Base-by-base conservation (phyloP, 441 rosid species). In the Erodium moschatum region DNA sequence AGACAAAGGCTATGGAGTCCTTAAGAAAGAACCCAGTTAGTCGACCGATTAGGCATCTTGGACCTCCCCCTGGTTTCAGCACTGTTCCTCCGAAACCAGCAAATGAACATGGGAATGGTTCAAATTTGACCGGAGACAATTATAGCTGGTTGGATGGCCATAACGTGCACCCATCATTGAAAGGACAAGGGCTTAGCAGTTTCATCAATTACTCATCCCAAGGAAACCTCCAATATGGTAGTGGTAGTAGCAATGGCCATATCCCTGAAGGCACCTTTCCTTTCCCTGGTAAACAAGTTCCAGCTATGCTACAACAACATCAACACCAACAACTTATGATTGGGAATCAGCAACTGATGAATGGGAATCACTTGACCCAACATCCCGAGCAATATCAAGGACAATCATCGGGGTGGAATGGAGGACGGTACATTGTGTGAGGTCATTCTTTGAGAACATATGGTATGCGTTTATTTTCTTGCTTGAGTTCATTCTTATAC, bases 121-220 rank as follows among this genome's bases (percentile, higher is more conserved):
- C 80, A 0, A 84, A 77, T 68, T 18, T 84, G 70, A 70, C 70
- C 27, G 78, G 50, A 72, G 98, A 94, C 86, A 94, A 94, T 79
- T 94, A 94, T 80, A 88, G 94, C 79, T 94, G 98, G 98, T 83
- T 91, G 86, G 97, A 94, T 85, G 97, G 97, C 31, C 88, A 94
- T 83, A 89, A 88, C 75, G 60, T 85, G 74, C 79, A 85, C 4
- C 73, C 87, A 13, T 81, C 88, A 67, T 66, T 78, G 6, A 84
- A 72, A 69, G 79, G 77, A 75, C 64, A 72, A 1, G 85, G 76
- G 29, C 69, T 83, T 56, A 81, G 77, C 77, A 75, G 73, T 79
- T 78, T 82, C 15, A 18, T 74, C 72, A 82, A 73, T 72, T 56
- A 79, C 67, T 56, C 75, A 60, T 80, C 88, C 69, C 77, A 78